These are phyloP conservation scores for Pholiota molesta DNA, from an alignment of 768 basidiomycete genomes.

Conservation along the genomic window DNA sequence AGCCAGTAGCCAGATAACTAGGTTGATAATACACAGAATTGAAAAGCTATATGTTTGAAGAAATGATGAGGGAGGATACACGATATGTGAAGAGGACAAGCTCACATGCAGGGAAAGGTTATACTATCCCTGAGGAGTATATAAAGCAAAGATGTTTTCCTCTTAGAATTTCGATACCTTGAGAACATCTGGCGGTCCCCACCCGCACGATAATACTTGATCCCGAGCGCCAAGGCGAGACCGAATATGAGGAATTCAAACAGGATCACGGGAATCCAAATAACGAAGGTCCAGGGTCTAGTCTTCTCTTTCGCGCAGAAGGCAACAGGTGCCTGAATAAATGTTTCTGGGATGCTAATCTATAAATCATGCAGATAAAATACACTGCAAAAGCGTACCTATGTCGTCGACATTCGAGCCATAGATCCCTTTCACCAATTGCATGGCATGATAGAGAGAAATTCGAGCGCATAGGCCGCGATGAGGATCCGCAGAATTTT, in stretches of 20 bases:
- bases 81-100: background rate
- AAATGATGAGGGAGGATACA: background rate
- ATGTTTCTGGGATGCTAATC: background rate
- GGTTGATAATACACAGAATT: background rate
- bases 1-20: background rate
- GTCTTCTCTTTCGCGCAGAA: background rate
- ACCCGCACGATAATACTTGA: conserved; percentile 13
- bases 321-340: too few relatives aligned
- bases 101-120: conserved; percentile 19
- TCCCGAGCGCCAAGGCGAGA: conserved; percentile 9
- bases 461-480: conserved; percentile 5
- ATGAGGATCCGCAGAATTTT: conserved; percentile 9
- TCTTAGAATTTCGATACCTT: background rate
- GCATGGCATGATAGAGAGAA: conserved; percentile 1
- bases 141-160: conserved; percentile 11
- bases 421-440: background rate
- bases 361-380: background rate
- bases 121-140: conserved; percentile 21
- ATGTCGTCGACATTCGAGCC: background rate
- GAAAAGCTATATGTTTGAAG: background rate
- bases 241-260: conserved; percentile 13
- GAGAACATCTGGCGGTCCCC: background rate
- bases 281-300: conserved; percentile 12
- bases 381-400: background rate
- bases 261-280: conserved; percentile 16